Evolutionary conservation across 1,284 basidiomycete genomes (phyloP).

Genomic region (Exsudoporus floridanus): DNA sequence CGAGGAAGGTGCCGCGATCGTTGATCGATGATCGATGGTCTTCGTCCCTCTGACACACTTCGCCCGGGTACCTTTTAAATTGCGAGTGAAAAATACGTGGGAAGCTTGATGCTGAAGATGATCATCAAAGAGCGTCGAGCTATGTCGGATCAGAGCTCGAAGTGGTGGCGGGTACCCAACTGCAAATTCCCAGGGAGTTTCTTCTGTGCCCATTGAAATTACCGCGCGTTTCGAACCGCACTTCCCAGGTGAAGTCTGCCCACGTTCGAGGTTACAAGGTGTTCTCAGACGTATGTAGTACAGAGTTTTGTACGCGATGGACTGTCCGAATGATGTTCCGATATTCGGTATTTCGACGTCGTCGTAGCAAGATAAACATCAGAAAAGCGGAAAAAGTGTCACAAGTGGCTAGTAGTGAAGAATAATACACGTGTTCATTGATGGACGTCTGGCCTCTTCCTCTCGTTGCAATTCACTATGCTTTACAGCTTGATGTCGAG

Average conservation of each 20-base stretch:
- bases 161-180: background rate
- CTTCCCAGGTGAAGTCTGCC: too few relatives aligned
- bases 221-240: too few relatives aligned
- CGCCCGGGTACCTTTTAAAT: too few relatives aligned
- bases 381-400: background rate
- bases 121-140: background rate
- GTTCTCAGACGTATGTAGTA: background rate
- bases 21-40: too few relatives aligned
- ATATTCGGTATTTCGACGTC: background rate
- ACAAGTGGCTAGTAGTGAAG: background rate
- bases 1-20: too few relatives aligned
- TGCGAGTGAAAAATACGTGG: too few relatives aligned
- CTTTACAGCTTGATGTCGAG: conserved; percentile 37
- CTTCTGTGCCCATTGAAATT: too few relatives aligned
- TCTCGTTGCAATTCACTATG: background rate
- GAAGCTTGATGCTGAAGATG: background rate
- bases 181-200: background rate
- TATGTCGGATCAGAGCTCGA: background rate
- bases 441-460: background rate
- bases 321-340: background rate
- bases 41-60: too few relatives aligned
- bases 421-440: conserved; percentile 1
- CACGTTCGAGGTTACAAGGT: background rate
- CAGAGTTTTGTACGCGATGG: too few relatives aligned
- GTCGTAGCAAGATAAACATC: background rate